Evolutionary conservation across 169 alveolate genomes (phyloP).

Genomic region (Eimeria acervulina): DNA sequence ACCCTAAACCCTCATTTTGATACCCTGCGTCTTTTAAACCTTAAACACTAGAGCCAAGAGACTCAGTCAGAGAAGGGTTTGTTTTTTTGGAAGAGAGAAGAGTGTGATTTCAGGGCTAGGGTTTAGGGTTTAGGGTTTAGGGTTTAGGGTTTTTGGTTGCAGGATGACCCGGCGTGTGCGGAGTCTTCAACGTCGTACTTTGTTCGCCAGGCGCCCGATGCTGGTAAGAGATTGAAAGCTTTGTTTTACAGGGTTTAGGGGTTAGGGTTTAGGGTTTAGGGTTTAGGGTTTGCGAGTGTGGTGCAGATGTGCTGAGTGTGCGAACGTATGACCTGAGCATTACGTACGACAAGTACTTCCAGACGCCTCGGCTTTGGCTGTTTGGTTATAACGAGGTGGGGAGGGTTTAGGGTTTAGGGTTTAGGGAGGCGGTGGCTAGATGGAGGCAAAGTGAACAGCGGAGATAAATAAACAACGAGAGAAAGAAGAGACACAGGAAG

Average conservation of each 20-base stretch:
- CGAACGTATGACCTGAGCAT: slow-evolving; percentile 86
- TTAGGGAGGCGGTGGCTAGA: slow-evolving; percentile 34
- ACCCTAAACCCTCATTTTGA: background rate
- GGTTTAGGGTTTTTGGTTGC: slow-evolving; percentile 45
- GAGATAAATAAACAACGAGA: too few species aligned
- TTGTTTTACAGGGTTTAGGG: slow-evolving; percentile 14
- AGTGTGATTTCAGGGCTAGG: background rate
- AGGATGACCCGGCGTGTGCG: slow-evolving; percentile 80
- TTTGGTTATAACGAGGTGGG: slow-evolving; percentile 92
- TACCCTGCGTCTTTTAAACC: background rate
- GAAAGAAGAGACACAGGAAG: too few species aligned
- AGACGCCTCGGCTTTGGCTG: slow-evolving; percentile 97
- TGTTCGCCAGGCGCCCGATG: slow-evolving; percentile 75
- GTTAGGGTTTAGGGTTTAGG: slow-evolving; percentile 20
- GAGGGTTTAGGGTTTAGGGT: slow-evolving; percentile 49
- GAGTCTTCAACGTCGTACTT: slow-evolving; percentile 66
- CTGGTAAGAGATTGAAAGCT: slow-evolving; percentile 6
- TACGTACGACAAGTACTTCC: slow-evolving; percentile 89
- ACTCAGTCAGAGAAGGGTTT: background rate
- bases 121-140: slow-evolving; percentile 66
- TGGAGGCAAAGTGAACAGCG: too few species aligned
- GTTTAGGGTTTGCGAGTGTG: slow-evolving; percentile 40
- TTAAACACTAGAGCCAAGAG: background rate
- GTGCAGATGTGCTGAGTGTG: slow-evolving; percentile 71
- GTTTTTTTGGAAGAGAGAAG: background rate